These are phyloP conservation scores for Psilocybe azurescens DNA, from an alignment of 768 basidiomycete species.

Conservation along the genomic window DNA sequence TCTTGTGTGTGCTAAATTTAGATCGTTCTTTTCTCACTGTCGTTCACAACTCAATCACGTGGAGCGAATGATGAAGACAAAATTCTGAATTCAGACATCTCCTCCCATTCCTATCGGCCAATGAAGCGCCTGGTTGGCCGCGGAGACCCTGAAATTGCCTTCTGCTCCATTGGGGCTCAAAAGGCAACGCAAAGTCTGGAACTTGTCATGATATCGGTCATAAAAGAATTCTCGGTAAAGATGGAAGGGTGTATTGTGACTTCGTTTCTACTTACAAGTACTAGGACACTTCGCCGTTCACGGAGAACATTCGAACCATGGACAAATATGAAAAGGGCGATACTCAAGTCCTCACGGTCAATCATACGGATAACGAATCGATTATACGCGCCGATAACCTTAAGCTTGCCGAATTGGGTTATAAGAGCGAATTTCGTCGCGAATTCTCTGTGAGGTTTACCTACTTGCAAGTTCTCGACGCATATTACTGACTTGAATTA, in stretches of 20 bases:
- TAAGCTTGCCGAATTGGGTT: conserved; percentile 68
- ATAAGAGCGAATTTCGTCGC: conserved; percentile 74
- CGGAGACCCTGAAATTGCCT: conserved; percentile 1
- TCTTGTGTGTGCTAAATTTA: not conserved
- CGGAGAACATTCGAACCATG: conserved; percentile 12
- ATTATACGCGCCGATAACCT: conserved; percentile 49
- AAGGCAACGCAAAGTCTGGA: not conserved
- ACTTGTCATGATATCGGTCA: not conserved
- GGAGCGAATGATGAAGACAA: not conserved
- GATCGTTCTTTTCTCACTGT: not conserved
- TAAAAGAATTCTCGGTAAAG: not conserved
- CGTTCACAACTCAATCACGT: conserved; percentile 4
- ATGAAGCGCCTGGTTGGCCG: conserved; percentile 4
- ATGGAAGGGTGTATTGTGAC: not conserved
- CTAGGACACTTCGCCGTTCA: conserved; percentile 1
- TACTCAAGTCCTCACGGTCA: conserved; percentile 18
- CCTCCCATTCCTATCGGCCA: conserved; percentile 25
- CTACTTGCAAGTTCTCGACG: not conserved
- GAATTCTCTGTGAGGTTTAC: conserved; percentile 64
- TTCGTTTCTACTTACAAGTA: not conserved
- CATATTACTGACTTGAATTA: not conserved
- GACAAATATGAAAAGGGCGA: conserved; percentile 23
- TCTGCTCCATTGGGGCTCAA: conserved; percentile 9
- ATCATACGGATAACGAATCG: conserved; percentile 19
- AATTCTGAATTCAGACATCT: conserved; percentile 11